Evolutionary conservation across 352 stramenopile genomes (phyloP), one percentile per base, ranked within the genome.

Genomic region (Pythium rishiriense): DNA sequence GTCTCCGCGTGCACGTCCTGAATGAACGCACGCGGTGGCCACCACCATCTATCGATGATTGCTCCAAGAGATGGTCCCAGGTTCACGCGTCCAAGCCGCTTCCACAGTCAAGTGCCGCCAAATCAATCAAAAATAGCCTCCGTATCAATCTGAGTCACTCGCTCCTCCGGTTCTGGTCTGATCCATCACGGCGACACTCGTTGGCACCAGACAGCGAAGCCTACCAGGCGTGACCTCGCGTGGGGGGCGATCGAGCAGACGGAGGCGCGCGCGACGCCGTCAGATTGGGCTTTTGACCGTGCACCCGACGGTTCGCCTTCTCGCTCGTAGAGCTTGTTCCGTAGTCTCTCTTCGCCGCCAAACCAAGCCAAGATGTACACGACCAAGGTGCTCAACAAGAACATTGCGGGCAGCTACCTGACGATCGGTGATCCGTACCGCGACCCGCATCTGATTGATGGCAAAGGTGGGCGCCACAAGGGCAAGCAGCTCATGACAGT

Each of bases 321-420:
- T 19, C 22, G 5, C 8, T 31, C 45, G 6, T 35, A 35, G 31
- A 5, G 5, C 31, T 35, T 10, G 31, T 35, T 35, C n/a, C n/a
- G n/a, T n/a, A n/a, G n/a, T 49, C 4, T 28, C 10, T 26, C 42
- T 49, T 11, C 22, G 14, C n/a, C n/a, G n/a, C n/a, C n/a, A n/a
- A n/a, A 14, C 41, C 17, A 48, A 19, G 22, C 11, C 45, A 35
- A n/a, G 33, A 92, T 92, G 83, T 92, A 92, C 64, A 76, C 80
- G 45, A 89, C 79, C 69, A 88, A 90, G 66, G 76, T 87, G 56
- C 70, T 92, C 47, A 92, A 92, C 75, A 92, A 92, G 72, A 92
- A 90, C 65, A 78, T 92, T 31, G 83, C 78, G 5, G 72, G 78
- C 61, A 90, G 83, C 78, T 92, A 92, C 70, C 73, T 92, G 47